Evolutionary conservation across 2,329 filamentous ascomycete genomes (phyloP).

Genomic region (Colletotrichum godetiae): DNA sequence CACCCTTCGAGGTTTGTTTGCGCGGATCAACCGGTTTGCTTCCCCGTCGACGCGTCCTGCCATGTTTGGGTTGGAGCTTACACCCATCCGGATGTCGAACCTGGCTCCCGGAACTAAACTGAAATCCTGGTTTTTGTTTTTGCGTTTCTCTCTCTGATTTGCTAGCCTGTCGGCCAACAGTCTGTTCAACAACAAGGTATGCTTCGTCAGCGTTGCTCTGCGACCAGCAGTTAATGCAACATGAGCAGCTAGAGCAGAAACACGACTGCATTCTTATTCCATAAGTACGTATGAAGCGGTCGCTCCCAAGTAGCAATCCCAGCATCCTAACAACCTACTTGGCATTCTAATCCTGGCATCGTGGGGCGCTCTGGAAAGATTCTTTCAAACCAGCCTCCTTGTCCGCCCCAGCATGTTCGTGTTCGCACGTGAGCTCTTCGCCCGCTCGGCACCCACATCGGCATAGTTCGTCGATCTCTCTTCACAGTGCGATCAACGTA

Average conservation of each 20-base stretch:
- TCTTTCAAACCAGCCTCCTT: background rate
- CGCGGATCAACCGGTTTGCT: background rate
- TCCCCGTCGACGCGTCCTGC: background rate
- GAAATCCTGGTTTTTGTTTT: background rate
- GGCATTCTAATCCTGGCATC: background rate
- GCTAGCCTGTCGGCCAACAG: background rate
- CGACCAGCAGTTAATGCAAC: background rate
- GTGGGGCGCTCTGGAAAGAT: background rate
- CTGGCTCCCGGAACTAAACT: background rate
- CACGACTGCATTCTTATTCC: background rate
- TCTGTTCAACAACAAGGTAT: background rate
- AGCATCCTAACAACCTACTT: background rate
- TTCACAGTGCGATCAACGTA: constrained; percentile 3
- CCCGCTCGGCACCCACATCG: background rate
- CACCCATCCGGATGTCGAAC: background rate
- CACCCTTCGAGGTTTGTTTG: background rate
- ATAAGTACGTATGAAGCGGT: too few species aligned
- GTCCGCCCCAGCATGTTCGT: constrained; percentile 22
- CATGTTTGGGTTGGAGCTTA: background rate
- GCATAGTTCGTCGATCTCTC: constrained; percentile 5
- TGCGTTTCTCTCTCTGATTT: background rate
- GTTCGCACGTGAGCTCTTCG: constrained; percentile 18
- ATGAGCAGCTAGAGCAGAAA: background rate
- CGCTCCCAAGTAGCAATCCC: too few species aligned
- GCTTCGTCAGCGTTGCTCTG: background rate